Percentiles rank a stretch among this genome's conserved stretches.
Evolutionary conservation across 108 stramenopile species (phyloP).

Genomic region (Schizochytrium sp.): DNA sequence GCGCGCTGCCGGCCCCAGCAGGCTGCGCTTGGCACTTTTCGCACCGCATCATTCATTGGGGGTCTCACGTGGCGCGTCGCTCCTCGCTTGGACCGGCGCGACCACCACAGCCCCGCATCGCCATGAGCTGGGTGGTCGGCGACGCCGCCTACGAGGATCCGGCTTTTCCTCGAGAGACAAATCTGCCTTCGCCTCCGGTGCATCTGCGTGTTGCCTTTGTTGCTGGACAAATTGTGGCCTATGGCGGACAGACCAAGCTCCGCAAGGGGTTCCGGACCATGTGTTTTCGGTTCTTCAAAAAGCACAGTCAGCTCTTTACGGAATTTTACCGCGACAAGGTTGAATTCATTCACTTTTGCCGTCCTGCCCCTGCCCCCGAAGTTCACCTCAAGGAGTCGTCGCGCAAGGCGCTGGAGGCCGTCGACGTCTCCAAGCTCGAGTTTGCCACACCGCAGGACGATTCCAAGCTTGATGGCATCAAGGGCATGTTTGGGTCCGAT

Average conservation of each 20-base stretch:
- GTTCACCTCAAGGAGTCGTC: neutral
- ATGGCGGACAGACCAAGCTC: neutral
- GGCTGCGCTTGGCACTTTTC: slow-evolving; percentile 6
- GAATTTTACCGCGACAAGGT: slow-evolving; percentile 20
- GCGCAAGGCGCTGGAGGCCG: neutral
- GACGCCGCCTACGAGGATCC: neutral
- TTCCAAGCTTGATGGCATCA: slow-evolving; percentile 5
- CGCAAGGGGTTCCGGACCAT: slow-evolving; percentile 11
- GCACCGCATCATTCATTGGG: slow-evolving; percentile 6
- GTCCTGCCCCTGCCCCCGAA: neutral
- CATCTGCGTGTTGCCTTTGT: neutral
- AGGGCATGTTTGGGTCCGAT: neutral
- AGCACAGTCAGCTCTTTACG: neutral
- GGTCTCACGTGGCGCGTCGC: neutral
- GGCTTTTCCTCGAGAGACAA: neutral
- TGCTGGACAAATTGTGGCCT: neutral
- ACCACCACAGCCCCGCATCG: neutral
- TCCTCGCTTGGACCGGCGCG: neutral
- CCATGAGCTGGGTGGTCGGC: slow-evolving; percentile 12
- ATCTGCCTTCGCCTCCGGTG: neutral
- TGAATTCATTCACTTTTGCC: neutral
- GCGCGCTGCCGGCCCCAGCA: neutral
- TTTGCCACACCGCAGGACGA: slow-evolving; percentile 9
- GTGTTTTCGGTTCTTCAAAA: neutral
- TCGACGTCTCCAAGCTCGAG: neutral